phyloP scores from a whole-genome alignment of 805 yeast species.

The Myxozyma lipomycoides region DNA sequence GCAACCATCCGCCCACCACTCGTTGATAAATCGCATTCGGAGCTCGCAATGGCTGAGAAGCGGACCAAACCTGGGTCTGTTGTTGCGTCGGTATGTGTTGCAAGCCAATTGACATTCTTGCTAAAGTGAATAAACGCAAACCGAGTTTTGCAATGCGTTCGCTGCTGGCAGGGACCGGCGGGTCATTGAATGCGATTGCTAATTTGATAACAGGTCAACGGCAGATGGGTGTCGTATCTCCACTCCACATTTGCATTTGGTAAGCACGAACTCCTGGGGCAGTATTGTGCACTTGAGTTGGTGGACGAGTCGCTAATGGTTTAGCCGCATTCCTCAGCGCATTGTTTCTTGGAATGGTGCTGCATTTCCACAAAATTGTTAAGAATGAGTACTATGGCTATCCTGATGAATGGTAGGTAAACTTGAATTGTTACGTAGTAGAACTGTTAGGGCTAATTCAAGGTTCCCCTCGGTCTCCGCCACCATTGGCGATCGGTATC shows the following conservation, averaged over 20 bases:
- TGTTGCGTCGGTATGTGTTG: conserved; percentile 19
- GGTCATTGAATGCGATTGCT: no score
- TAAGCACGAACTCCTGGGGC: conserved; percentile 2
- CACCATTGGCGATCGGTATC: conserved; percentile 93
- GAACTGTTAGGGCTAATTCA: no score
- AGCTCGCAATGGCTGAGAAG: conserved; percentile 17
- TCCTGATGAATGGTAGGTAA: conserved; percentile 81
- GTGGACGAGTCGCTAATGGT: not conserved
- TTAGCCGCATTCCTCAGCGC: conserved; percentile 30
- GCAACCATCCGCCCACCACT: no score
- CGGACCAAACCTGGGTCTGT: conserved; percentile 24
- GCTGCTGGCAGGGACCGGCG: no score
- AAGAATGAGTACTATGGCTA: conserved; percentile 81
- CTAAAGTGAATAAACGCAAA: not conserved
- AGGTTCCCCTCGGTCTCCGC: conserved; percentile 92
- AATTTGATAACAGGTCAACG: conserved; percentile 16
- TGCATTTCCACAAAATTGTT: conserved; percentile 87
- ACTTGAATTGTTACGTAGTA: not conserved
- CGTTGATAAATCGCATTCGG: no score
- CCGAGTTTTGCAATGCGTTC: no score
- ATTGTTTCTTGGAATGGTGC: conserved; percentile 31
- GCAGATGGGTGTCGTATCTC: conserved; percentile 27
- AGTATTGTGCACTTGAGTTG: no score
- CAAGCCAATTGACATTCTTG: not conserved
- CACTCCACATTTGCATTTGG: conserved; percentile 28